A percentile compares a stretch with the other conserved stretches of the same genome.
Conservation (phyloP, 2,329 filamentous ascomycete species). For the Verticillium tricorpus region DNA sequence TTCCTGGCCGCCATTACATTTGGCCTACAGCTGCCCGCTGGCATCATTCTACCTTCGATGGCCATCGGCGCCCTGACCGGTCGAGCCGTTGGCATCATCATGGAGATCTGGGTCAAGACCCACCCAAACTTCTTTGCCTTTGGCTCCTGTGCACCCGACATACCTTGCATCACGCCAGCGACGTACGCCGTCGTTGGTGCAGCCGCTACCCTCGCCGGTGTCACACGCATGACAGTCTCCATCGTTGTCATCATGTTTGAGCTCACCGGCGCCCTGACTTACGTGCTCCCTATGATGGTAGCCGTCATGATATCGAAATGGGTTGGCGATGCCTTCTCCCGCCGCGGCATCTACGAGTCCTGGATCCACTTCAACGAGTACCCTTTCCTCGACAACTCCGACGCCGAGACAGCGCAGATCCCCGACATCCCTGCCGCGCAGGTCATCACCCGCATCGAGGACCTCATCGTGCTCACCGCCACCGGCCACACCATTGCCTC, state of each 20-base stretch:
- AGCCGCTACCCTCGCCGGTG: conserved; percentile 87
- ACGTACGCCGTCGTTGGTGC: conserved; percentile 97
- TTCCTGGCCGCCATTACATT: conserved; percentile 85
- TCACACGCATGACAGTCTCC: conserved; percentile 94
- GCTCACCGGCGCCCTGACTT: conserved; percentile 90
- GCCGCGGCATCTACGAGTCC: conserved; percentile 90
- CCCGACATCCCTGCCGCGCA: conserved; percentile 83
- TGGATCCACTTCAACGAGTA: conserved; percentile 98
- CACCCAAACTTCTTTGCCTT: conserved; percentile 78
- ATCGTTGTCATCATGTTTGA: conserved; percentile 99
- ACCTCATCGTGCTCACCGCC: conserved; percentile 81
- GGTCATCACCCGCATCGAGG: conserved; percentile 89
- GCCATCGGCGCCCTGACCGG: conserved; percentile 90
- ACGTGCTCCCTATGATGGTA: conserved; percentile 98
- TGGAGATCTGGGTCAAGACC: conserved; percentile 81
- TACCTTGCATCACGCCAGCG: conserved; percentile 85
- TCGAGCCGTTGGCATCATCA: conserved; percentile 80
- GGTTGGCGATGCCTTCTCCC: conserved; percentile 93
- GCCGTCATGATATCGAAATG: conserved; percentile 98
- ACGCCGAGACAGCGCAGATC: conserved; percentile 64
- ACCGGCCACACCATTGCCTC: conserved; percentile 81
- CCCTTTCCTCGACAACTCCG: conserved; percentile 85
- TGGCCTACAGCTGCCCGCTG: conserved; percentile 88
- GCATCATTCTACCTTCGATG: conserved; percentile 94
- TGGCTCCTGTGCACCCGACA: conserved; percentile 74